These are phyloP conservation scores for Amorphotheca resinae DNA, from an alignment of 495 filamentous ascomycete genomes.

Conservation along the genomic window DNA sequence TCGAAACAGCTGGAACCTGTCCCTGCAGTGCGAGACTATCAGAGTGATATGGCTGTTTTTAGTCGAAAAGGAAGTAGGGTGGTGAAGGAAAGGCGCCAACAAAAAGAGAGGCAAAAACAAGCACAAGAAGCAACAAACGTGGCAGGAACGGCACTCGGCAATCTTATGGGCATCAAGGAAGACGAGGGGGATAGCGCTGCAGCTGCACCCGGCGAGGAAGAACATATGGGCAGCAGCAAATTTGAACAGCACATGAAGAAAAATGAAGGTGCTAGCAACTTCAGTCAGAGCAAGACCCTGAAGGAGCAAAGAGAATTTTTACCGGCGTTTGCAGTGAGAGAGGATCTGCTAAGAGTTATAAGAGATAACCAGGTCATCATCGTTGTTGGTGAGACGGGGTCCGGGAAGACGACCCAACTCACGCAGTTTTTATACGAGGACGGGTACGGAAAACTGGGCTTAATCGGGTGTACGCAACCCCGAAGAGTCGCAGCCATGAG, in stretches of 20 bases:
- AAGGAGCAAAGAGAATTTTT: conserved; percentile 88
- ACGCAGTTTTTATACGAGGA: conserved; percentile 94
- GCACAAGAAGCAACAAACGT: conserved; percentile 92
- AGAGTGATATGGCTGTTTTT: conserved; percentile 99
- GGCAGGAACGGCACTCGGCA: conserved; percentile 83
- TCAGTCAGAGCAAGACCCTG: conserved; percentile 84
- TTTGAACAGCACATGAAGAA: conserved; percentile 88
- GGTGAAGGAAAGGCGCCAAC: conserved; percentile 80
- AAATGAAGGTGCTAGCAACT: conserved; percentile 75
- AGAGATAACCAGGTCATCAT: conserved; percentile 95
- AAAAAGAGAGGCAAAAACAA: conserved; percentile 87
- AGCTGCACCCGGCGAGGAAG: conserved; percentile 61
- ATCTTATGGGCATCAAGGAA: conserved; percentile 88
- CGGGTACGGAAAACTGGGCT: conserved; percentile 71
- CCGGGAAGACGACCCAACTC: conserved; percentile 92
- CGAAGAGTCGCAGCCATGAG: conserved; percentile 96
- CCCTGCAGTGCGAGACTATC: conserved; percentile 81
- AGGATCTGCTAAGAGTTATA: conserved; percentile 89
- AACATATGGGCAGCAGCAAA: conserved; percentile 55
- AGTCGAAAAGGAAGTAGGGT: conserved; percentile 91
- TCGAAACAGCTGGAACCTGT: conserved; percentile 96
- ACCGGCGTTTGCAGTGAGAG: conserved; percentile 92
- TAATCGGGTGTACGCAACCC: conserved; percentile 94
- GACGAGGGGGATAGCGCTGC: conserved; percentile 86
- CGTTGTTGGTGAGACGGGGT: conserved; percentile 92